These are phyloP conservation scores for Akebia trifoliata DNA, from an alignment of 164 flowering plant genomes.

Conservation along the genomic window DNA sequence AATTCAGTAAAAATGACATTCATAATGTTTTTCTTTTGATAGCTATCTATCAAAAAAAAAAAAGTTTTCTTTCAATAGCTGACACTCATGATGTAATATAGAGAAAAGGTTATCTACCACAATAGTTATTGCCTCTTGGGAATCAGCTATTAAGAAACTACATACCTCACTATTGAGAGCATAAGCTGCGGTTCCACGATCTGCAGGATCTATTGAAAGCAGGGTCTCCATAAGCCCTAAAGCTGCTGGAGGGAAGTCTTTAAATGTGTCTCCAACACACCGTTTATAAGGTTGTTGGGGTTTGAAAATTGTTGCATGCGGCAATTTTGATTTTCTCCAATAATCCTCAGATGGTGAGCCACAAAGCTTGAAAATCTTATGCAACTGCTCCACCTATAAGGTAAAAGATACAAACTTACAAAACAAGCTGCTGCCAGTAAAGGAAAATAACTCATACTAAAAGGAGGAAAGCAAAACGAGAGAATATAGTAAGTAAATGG, in stretches of 20 bases:
- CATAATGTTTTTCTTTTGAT: too few relatives aligned
- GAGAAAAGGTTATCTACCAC: not conserved
- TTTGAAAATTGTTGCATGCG: constrained; percentile 93
- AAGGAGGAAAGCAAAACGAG: not conserved
- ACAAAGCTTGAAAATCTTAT: constrained; percentile 95
- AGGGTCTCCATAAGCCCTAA: constrained; percentile 67
- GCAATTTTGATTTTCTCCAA: constrained; percentile 93
- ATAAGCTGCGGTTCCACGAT: constrained; percentile 81
- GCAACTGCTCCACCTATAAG: constrained; percentile 87
- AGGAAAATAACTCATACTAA: not conserved
- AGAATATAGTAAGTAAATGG: too few relatives aligned
- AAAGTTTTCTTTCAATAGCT: too few relatives aligned
- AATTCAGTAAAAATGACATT: too few relatives aligned
- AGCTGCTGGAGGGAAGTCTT: constrained; percentile 83
- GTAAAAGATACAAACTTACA: constrained; percentile 6
- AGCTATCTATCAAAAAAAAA: too few relatives aligned
- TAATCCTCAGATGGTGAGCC: constrained; percentile 98
- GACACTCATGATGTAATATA: too few relatives aligned
- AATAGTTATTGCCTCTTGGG: not conserved
- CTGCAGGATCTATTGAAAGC: constrained; percentile 85
- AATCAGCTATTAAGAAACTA: not conserved
- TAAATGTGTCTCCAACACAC: constrained; percentile 77
- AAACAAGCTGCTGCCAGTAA: not conserved
- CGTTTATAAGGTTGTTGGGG: constrained; percentile 91
- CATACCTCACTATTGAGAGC: constrained; percentile 85